Evolutionary conservation across 2,329 filamentous ascomycete genomes (phyloP).

Genomic region (Penicillium sp.): DNA sequence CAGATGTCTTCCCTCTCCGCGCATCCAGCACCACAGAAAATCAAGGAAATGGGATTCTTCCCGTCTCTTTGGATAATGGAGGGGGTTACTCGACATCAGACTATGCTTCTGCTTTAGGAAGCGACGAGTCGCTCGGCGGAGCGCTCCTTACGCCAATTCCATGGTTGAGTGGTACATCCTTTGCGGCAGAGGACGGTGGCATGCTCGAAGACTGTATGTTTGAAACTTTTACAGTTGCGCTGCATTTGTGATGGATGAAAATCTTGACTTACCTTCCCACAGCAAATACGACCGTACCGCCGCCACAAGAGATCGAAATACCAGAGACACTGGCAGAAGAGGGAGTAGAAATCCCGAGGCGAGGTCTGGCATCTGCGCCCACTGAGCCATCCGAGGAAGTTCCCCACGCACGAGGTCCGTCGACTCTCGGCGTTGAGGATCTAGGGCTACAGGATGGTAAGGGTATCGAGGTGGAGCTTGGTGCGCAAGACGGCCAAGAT

Average conservation of each 20-base stretch:
- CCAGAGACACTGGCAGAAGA: constrained; percentile 9
- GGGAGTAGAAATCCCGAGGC: constrained; percentile 13
- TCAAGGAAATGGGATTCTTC: constrained; percentile 52
- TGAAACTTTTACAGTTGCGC: background rate
- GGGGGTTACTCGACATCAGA: constrained; percentile 31
- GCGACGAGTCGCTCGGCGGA: constrained; percentile 83
- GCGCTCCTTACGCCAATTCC: constrained; percentile 90
- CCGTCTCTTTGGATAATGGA: constrained; percentile 22
- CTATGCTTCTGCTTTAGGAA: constrained; percentile 52
- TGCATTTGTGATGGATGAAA: background rate
- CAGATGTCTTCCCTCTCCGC: constrained; percentile 72
- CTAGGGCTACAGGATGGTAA: constrained; percentile 66
- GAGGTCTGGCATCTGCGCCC: constrained; percentile 22
- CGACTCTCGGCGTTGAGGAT: constrained; percentile 78
- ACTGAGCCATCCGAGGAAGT: constrained; percentile 54
- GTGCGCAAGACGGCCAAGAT: constrained; percentile 9
- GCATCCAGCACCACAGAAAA: constrained; percentile 14
- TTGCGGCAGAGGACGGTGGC: constrained; percentile 20
- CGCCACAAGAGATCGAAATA: constrained; percentile 6
- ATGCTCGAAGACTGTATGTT: constrained; percentile 18
- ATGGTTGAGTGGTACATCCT: constrained; percentile 58
- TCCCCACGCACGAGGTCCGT: constrained; percentile 78
- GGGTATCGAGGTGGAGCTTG: constrained; percentile 39
- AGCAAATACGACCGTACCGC: constrained; percentile 5
- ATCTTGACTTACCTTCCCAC: constrained; percentile 2